Percentiles rank a stretch among this genome's conserved stretches.
These are phyloP conservation scores for Hypoxylon sp. DNA, from an alignment of 2,329 filamentous ascomycete genomes.

Conservation along the genomic window DNA sequence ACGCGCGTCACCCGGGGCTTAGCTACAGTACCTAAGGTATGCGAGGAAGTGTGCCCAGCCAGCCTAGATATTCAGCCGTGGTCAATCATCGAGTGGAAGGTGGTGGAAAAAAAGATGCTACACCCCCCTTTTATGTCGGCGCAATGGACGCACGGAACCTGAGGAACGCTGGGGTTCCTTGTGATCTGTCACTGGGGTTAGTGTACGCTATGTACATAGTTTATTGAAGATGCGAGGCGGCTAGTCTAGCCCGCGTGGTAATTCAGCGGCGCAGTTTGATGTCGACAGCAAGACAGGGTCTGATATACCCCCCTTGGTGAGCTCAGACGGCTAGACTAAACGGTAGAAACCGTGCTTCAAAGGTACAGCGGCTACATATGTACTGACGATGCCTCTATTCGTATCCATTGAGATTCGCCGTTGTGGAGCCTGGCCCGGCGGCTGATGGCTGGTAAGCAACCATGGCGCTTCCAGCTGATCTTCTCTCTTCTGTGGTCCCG, in stretches of 20 bases:
- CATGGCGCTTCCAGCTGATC: constrained; percentile 19
- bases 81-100: constrained; percentile 16
- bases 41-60: constrained; percentile 1
- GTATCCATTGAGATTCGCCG: constrained; percentile 12
- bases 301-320: no score
- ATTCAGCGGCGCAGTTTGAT: constrained; percentile 34
- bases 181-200: constrained; percentile 38
- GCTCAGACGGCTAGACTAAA: no score
- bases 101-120: constrained; percentile 24
- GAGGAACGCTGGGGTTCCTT: constrained; percentile 19
- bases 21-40: no score
- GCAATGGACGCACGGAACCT: constrained; percentile 27
- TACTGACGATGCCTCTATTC: constrained; percentile 14
- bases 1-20: constrained; percentile 42
- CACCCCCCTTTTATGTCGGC: constrained; percentile 27
- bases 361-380: constrained; percentile 17
- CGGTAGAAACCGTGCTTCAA: constrained; percentile 1
- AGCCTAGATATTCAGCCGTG: constrained; percentile 16
- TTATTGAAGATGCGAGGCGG: constrained; percentile 14
- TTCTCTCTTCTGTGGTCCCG: background rate
- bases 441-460: constrained; percentile 21
- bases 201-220: no score
- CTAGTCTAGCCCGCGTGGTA: constrained; percentile 23
- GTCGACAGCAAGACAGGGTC: no score
- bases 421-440: constrained; percentile 16